Base-by-base conservation (phyloP, 208 protist genomes). In the Leishmania gerbilli region DNA sequence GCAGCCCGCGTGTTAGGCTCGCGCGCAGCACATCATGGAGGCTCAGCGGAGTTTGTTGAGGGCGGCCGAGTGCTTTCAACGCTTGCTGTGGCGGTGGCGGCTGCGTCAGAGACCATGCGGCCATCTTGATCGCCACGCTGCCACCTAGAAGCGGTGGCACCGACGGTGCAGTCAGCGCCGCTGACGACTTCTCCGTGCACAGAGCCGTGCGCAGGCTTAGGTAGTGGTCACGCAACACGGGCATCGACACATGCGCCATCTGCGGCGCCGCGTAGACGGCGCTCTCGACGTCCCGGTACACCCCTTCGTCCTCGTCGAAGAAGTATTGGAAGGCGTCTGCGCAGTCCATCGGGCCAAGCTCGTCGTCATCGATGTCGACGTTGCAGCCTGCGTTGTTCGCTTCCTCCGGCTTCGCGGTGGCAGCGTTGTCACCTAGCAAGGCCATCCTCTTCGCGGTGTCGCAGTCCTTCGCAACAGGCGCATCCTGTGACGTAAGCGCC, bases 341-440 rank as follows among this genome's bases (percentile, higher is more conserved):
- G 60, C 89, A 92, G 85, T 92, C 89, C 85, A 92, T 86, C 19
- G 89, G 80, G 24, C 85, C 85, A 45, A 92, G 56, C 56, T 83
- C 84, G 65, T 60, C 68, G 13, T 74, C 84, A 15, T 58, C 80
- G 19, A 42, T 27, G 74, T 9, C 56, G 19, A 34, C 49, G 9
- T 56, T 49, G 56, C 27, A 19, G 42, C 40, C 71, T 19, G 8
- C 21, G 21, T 19, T 40, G 55, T 71, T 34, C 24, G 11, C 77
- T 40, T 8, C 31, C 15, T 8, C 15, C 31, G 9, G 4, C 62
- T n/a, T 24, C 34, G 34, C 60, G n/a, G 17, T 62, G 40, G 40
- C 68, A 9, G 21, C 40, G 17, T 27, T 49, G 17, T 9, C 68
- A 49, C 68, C 19, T 15, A 31, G 62, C 31, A 21, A 34, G 62